phyloP scores from a whole-genome alignment of 768 basidiomycete species.

The Pisolithus microcarpus region DNA sequence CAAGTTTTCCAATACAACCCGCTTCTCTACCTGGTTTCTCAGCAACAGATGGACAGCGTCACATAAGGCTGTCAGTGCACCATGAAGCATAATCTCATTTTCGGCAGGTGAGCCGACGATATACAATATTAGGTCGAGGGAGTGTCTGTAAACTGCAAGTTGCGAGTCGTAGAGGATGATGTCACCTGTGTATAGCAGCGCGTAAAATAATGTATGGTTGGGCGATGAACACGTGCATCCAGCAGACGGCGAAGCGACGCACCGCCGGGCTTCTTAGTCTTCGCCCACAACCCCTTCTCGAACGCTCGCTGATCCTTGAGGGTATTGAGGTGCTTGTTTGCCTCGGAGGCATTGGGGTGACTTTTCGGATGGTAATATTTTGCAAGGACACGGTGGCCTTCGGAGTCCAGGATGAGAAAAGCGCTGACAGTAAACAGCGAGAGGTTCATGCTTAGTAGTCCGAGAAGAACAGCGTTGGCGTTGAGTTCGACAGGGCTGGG shows the following conservation, averaged over 20 bases:
- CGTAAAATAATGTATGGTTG: neutral
- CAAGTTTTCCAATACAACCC: constrained; percentile 88
- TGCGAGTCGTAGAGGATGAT: constrained; percentile 88
- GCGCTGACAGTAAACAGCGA: constrained; percentile 83
- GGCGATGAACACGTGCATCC: neutral
- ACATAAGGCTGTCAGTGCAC: constrained; percentile 74
- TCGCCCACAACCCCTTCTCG: constrained; percentile 92
- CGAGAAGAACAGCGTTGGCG: neutral
- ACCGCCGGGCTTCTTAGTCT: constrained; percentile 94
- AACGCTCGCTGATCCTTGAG: constrained; percentile 93
- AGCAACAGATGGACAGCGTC: constrained; percentile 84
- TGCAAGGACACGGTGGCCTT: constrained; percentile 89
- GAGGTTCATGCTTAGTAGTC: constrained; percentile 47
- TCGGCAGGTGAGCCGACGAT: constrained; percentile 80
- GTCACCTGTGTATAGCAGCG: constrained; percentile 51
- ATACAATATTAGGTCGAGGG: constrained; percentile 93
- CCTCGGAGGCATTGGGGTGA: constrained; percentile 41
- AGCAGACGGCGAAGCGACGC: constrained; percentile 17
- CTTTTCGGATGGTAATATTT: constrained; percentile 88
- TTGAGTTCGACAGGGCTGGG: neutral
- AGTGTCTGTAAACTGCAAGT: constrained; percentile 90
- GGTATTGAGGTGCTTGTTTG: constrained; percentile 55
- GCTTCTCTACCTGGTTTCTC: constrained; percentile 90
- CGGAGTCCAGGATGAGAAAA: constrained; percentile 90
- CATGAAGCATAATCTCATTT: constrained; percentile 93